Base-by-base conservation (phyloP, 495 filamentous ascomycete species). In the Talaromyces proteolyticus region DNA sequence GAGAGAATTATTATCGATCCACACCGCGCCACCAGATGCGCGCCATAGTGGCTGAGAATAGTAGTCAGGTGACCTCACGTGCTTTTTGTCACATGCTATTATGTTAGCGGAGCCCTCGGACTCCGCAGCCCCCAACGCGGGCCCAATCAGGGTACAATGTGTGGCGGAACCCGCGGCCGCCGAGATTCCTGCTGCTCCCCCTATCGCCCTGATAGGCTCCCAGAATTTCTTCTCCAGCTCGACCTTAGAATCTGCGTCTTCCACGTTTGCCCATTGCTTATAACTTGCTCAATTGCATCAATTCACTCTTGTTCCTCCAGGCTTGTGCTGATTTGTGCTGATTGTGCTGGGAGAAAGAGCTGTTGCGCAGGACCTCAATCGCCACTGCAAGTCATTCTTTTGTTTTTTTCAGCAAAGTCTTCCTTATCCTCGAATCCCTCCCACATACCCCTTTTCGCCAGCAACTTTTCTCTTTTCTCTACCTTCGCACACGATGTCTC, bases 401-500 rank as follows among this genome's bases (percentile, higher is more conserved):
- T n/a, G n/a, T n/a, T 34, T 34, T 7, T 41, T 17, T 41, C 6
- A 41, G 18, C 38, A 41, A 41, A 18, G 49, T 45, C 3, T 44
- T 40, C 41, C 44, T 59, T 56, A 53, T 53, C 19, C 26, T 44
- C 23, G 17, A 17, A 19, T 43, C 44, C 26, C 12, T 6, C 37
- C 17, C 14, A 16, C 23, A 14, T 16, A 36, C 48, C 36, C 17
- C 44, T 53, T 51, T 46, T 44, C 12, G 36, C 42, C 26, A 42
- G 29, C 20, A 6, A 47, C 6, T 52, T 53, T 54, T 16, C 29
- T 47, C 22, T 25, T 40, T 22, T 49, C 37, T 22, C 18, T 52
- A 37, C 41, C 56, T 55, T 57, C 56, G 57, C n/a, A n/a, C n/a
- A 79, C 66, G 59, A 94, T 92, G 86, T 74, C 87, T 57, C 76